Conservation (phyloP, 2,329 filamentous ascomycete genomes). For the Gliomastix tumulicola region DNA sequence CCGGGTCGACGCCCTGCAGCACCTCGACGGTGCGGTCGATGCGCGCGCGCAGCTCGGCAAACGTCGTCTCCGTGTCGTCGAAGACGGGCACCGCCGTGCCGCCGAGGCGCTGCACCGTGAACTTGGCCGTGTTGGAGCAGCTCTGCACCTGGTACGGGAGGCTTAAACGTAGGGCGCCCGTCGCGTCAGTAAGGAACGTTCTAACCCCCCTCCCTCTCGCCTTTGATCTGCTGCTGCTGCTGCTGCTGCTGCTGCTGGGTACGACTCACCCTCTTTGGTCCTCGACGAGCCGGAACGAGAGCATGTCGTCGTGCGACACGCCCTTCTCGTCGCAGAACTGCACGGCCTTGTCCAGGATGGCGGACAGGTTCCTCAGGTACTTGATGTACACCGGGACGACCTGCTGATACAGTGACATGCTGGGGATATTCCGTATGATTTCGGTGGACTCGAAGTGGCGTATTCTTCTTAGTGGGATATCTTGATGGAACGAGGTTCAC, state of each 20-base stretch:
- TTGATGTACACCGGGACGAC: slow-evolving; percentile 17
- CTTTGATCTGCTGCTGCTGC: too few species aligned
- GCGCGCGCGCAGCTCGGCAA: slow-evolving; percentile 19
- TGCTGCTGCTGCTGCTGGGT: too few species aligned
- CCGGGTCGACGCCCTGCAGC: slow-evolving; percentile 19
- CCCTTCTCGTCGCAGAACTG: slow-evolving; percentile 10
- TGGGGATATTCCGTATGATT: too few species aligned
- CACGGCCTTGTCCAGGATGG: slow-evolving; percentile 12
- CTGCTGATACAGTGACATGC: slow-evolving; percentile 7
- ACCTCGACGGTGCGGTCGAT: slow-evolving; percentile 15
- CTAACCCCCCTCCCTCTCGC: too few species aligned
- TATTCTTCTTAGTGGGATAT: too few species aligned
- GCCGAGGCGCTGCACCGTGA: slow-evolving; percentile 9
- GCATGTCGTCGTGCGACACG: slow-evolving; percentile 8
- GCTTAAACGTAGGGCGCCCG: too few species aligned
- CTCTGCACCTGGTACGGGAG: slow-evolving; percentile 12
- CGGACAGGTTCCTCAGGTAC: slow-evolving; percentile 15
- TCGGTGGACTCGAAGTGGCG: too few species aligned
- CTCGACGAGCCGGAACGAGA: slow-evolving; percentile 9
- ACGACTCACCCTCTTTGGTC: slow-evolving; percentile 12
- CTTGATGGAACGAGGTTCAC: too few species aligned
- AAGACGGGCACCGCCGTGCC: slow-evolving; percentile 5
- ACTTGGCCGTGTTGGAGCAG: slow-evolving; percentile 11
- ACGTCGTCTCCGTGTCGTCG: slow-evolving; percentile 14
- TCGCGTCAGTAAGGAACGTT: neutral